phyloP scores from a whole-genome alignment of 192 early-diverging fungal genomes.

The Chytriomyces hyalinus region DNA sequence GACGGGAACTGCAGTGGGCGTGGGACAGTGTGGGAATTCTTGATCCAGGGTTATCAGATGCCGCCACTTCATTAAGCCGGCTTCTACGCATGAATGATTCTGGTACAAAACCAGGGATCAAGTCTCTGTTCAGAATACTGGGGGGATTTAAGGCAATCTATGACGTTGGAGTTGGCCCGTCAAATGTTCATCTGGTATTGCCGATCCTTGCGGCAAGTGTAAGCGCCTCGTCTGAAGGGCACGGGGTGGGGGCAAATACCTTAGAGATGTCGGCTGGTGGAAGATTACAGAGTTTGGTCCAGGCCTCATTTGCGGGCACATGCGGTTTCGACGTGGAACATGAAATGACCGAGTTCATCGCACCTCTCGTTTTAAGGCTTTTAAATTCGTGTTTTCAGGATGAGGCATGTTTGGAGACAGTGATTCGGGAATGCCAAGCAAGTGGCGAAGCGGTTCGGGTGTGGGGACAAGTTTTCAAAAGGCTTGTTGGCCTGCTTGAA shows the following conservation, averaged over 20 bases:
- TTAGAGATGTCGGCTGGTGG: not conserved
- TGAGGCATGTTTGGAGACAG: slow-evolving; percentile 14
- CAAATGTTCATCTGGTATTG: not conserved
- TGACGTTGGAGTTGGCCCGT: not conserved
- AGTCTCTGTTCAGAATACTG: not conserved
- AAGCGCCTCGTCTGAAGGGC: no score
- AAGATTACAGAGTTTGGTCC: not conserved
- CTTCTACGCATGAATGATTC: not conserved
- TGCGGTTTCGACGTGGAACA: not conserved
- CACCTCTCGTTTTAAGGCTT: not conserved
- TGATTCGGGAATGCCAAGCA: not conserved
- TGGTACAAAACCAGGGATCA: not conserved
- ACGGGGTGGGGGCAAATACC: not conserved
- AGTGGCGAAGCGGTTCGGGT: not conserved
- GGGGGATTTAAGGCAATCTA: not conserved
- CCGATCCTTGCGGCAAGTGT: not conserved
- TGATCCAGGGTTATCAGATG: not conserved
- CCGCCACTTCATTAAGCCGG: not conserved
- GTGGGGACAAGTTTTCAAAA: not conserved
- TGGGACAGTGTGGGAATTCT: not conserved
- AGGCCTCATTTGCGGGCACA: not conserved
- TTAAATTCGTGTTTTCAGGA: slow-evolving; percentile 7
- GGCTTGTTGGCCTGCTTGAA: not conserved
- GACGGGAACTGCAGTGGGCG: no score
- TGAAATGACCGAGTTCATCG: not conserved